A percentile compares a stretch with the other conserved stretches of the same genome.
These are phyloP conservation scores for Vaccinium vitisidaea DNA, from an alignment of 148 eudicot genomes.

Conservation along the genomic window DNA sequence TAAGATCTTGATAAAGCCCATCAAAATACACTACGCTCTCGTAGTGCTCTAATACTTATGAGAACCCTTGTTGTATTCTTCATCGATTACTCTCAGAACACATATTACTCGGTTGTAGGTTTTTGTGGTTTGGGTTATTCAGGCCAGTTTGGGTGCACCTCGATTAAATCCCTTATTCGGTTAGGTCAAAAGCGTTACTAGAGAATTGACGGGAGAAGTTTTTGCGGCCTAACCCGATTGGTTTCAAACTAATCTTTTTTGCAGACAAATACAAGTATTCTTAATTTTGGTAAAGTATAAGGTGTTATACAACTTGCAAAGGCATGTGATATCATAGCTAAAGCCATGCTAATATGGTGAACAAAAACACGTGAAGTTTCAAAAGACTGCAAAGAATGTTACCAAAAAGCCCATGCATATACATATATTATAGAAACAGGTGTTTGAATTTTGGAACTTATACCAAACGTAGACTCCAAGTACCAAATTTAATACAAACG, in stretches of 20 bases:
- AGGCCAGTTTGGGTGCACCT: too few species aligned
- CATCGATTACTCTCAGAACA: too few species aligned
- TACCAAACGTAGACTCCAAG: slow-evolving; percentile 15
- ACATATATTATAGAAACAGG: background rate
- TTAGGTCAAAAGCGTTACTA: too few species aligned
- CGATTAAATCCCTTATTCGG: too few species aligned
- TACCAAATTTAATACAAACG: background rate
- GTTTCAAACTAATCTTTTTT: background rate
- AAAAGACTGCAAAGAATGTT: background rate
- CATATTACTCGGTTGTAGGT: too few species aligned
- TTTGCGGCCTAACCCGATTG: too few species aligned
- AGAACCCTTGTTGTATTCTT: too few species aligned
- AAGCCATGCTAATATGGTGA: background rate
- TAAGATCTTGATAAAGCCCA: too few species aligned
- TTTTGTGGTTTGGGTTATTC: too few species aligned
- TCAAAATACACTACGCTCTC: too few species aligned
- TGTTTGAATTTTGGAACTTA: background rate
- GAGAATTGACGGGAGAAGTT: too few species aligned
- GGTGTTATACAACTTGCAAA: background rate
- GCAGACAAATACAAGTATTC: background rate
- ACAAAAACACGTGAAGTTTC: slow-evolving; percentile 12
- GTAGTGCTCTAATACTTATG: too few species aligned
- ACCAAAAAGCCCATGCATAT: background rate
- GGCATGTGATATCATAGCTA: background rate
- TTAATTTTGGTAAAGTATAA: background rate